These are phyloP conservation scores for Nicotiana benthamiana DNA, from an alignment of 257 asterid species.

Conservation along the genomic window DNA sequence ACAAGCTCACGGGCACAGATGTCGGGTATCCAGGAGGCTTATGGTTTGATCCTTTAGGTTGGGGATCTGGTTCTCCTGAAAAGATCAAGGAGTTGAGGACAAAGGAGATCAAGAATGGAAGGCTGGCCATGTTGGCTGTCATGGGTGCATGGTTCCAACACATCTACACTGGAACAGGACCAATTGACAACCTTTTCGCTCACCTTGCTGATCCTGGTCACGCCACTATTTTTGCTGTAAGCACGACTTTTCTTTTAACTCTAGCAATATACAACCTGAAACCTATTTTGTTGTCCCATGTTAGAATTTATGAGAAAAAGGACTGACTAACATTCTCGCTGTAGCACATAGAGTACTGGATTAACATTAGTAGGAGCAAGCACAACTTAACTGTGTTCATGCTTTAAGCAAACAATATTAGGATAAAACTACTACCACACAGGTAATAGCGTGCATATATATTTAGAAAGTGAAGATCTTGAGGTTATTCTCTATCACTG, in stretches of 20 bases:
- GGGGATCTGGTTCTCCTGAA: constrained; percentile 74
- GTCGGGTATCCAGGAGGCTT: constrained; percentile 95
- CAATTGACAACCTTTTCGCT: constrained; percentile 92
- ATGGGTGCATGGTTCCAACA: constrained; percentile 99
- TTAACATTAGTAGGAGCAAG: background rate
- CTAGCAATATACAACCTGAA: no score
- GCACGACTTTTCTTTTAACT: constrained; percentile 7
- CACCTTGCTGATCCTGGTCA: constrained; percentile 99
- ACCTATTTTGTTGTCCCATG: no score
- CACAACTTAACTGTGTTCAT: background rate
- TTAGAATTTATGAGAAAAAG: no score
- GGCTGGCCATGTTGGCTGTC: constrained; percentile 94
- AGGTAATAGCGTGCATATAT: no score
- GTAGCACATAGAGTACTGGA: no score
- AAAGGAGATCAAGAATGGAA: constrained; percentile 94
- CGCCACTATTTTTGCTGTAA: constrained; percentile 86
- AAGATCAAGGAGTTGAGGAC: constrained; percentile 84
- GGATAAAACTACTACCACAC: no score
- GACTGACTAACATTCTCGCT: no score
- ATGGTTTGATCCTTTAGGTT: constrained; percentile 97
- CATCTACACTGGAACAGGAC: constrained; percentile 93
- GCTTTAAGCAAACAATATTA: no score
- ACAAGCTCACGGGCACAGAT: constrained; percentile 96
- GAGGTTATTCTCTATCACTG: no score
- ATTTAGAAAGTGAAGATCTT: no score